Evolutionary conservation across 1,139 yeast species (phyloP).

Genomic region (Hansenula lynferdii): DNA sequence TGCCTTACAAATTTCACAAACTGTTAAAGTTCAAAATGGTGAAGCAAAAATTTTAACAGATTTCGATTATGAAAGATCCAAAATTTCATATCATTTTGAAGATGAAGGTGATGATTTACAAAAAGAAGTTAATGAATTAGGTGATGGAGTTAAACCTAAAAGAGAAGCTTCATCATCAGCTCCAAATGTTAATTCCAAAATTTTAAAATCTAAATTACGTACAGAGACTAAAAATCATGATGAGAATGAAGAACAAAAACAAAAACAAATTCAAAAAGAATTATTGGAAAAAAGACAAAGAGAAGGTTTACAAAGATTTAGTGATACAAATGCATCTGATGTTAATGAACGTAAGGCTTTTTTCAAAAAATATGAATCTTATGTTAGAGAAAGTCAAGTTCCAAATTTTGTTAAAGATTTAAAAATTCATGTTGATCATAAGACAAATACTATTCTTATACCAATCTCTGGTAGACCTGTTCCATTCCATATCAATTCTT

Average conservation of each 20-base stretch:
- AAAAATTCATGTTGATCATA: slow-evolving; percentile 81
- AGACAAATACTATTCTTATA: slow-evolving; percentile 81
- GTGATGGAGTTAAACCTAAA: slow-evolving; percentile 19
- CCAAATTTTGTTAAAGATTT: slow-evolving; percentile 81
- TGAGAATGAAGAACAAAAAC: slow-evolving; percentile 76
- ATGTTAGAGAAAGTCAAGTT: slow-evolving; percentile 87
- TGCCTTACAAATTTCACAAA: slow-evolving; percentile 77
- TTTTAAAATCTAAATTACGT: slow-evolving; percentile 75
- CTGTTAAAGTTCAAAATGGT: slow-evolving; percentile 62
- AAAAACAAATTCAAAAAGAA: slow-evolving; percentile 78
- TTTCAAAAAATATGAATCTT: slow-evolving; percentile 90
- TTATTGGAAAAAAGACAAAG: slow-evolving; percentile 83
- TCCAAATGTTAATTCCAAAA: slow-evolving; percentile 38
- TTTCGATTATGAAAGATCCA: slow-evolving; percentile 67
- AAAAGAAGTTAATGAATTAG: slow-evolving; percentile 28
- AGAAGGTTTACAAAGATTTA: slow-evolving; percentile 75
- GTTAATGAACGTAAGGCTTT: slow-evolving; percentile 64
- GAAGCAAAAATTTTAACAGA: slow-evolving; percentile 68
- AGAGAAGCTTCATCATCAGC: slow-evolving; percentile 17
- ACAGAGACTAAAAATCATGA: slow-evolving; percentile 71
- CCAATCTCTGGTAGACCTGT: slow-evolving; percentile 97
- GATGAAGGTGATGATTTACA: slow-evolving; percentile 45
- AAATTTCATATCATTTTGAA: slow-evolving; percentile 80
- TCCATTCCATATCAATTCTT: slow-evolving; percentile 93
- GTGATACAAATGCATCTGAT: slow-evolving; percentile 69